Conservation (phyloP, 2,329 filamentous ascomycete genomes). For the Aspergillus sp. region DNA sequence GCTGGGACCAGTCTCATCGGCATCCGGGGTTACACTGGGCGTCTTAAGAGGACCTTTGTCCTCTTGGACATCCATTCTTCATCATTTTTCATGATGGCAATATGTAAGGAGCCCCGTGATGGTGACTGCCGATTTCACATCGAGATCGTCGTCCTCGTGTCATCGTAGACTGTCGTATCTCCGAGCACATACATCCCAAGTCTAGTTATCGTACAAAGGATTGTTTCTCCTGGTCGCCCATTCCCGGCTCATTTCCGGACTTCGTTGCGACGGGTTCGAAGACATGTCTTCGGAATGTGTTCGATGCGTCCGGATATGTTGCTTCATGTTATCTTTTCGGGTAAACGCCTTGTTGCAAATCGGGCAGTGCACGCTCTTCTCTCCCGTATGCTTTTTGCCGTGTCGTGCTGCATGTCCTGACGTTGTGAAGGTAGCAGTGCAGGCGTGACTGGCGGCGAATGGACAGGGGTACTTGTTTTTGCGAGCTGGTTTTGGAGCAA, state of each 20-base stretch:
- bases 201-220: slow-evolving; percentile 19
- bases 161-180: slow-evolving; percentile 15
- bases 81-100: slow-evolving; percentile 10
- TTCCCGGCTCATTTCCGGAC: slow-evolving; percentile 12
- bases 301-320: slow-evolving; percentile 62
- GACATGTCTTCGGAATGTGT: slow-evolving; percentile 35
- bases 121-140: slow-evolving; percentile 11
- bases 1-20: background rate
- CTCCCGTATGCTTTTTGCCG: slow-evolving; percentile 67
- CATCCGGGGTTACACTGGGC: background rate
- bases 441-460: slow-evolving; percentile 59
- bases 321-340: slow-evolving; percentile 70
- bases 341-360: slow-evolving; percentile 69
- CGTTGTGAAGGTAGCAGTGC: slow-evolving; percentile 64
- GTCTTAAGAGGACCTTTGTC: background rate
- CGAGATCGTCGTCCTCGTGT: slow-evolving; percentile 10
- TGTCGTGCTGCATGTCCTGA: slow-evolving; percentile 67
- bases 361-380: slow-evolving; percentile 67
- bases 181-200: slow-evolving; percentile 15
- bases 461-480: slow-evolving; percentile 69
- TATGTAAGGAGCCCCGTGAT: slow-evolving; percentile 8
- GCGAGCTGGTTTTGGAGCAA: slow-evolving; percentile 29
- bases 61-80: background rate
- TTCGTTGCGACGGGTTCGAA: slow-evolving; percentile 16
- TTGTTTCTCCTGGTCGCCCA: slow-evolving; percentile 13